These are phyloP conservation scores for Arthrinium phaeospermum DNA, from an alignment of 2,329 filamentous ascomycete species.

Conservation along the genomic window DNA sequence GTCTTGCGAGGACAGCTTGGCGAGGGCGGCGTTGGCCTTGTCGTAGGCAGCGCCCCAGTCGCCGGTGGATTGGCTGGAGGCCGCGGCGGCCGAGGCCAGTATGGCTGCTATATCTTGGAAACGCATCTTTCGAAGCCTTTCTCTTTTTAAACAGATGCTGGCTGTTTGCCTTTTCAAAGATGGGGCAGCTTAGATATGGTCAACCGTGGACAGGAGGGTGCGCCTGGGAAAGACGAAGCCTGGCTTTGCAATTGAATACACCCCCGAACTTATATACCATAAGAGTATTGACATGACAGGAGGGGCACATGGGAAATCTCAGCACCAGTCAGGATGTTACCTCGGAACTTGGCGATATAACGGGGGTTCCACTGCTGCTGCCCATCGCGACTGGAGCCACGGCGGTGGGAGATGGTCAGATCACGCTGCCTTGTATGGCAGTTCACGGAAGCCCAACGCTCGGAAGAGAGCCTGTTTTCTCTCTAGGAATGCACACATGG, in stretches of 20 bases:
- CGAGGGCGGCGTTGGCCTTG: slow-evolving; percentile 71
- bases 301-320: background rate
- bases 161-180: background rate
- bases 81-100: slow-evolving; percentile 29
- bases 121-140: slow-evolving; percentile 22
- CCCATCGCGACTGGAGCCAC: background rate
- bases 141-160: background rate
- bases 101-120: slow-evolving; percentile 23
- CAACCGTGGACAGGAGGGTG: background rate
- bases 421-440: background rate
- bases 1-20: slow-evolving; percentile 72
- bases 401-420: background rate
- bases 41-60: slow-evolving; percentile 72
- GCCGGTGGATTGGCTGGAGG: slow-evolving; percentile 41
- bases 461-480: background rate
- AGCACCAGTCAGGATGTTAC: background rate
- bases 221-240: background rate
- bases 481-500: background rate
- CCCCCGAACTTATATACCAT: background rate
- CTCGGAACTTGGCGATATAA: background rate
- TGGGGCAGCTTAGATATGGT: too few relatives aligned
- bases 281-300: background rate
- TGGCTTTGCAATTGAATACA: background rate
- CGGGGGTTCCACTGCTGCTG: background rate
- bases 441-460: slow-evolving; percentile 2